phyloP scores from a whole-genome alignment of 192 early-diverging fungal species.

The Podila epicladia region DNA sequence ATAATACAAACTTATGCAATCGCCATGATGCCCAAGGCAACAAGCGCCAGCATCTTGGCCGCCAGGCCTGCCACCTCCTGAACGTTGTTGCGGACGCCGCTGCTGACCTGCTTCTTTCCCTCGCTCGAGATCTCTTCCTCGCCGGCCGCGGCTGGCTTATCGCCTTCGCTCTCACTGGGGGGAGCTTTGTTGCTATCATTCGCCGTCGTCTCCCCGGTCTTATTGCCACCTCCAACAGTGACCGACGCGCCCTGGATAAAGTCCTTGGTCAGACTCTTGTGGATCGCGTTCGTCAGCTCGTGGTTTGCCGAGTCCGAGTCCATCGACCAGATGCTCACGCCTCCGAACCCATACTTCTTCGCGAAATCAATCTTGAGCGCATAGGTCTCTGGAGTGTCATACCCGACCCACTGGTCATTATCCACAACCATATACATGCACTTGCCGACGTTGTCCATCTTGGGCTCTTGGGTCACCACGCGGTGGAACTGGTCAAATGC shows the following conservation, averaged over 20 bases:
- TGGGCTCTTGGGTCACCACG: conserved; percentile 32
- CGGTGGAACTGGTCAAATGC: conserved; percentile 22
- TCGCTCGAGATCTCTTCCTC: conserved; percentile 4
- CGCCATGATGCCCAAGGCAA: conserved; percentile 15
- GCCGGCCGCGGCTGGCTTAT: not conserved
- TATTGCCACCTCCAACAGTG: not conserved
- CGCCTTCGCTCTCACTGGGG: not conserved
- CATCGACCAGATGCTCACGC: conserved; percentile 52
- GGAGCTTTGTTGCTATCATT: not conserved
- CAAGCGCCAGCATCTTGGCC: conserved; percentile 20
- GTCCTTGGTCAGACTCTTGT: conserved; percentile 7
- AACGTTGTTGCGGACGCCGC: not conserved
- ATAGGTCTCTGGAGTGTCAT: conserved; percentile 38
- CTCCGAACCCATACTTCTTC: conserved; percentile 37
- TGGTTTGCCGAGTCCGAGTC: conserved; percentile 39
- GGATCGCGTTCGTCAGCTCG: conserved; percentile 33
- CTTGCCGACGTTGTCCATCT: conserved; percentile 28
- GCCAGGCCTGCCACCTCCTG: conserved; percentile 6
- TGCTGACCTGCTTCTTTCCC: not conserved
- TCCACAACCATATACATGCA: conserved; percentile 54
- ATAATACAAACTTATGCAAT: conserved; percentile 25
- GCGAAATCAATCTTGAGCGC: conserved; percentile 22
- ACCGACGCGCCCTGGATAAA: conserved; percentile 3
- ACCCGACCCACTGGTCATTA: conserved; percentile 35
- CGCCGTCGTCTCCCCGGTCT: not conserved